phyloP scores from a whole-genome alignment of 106 monocot species.

The Phalaenopsis aphrodite region DNA sequence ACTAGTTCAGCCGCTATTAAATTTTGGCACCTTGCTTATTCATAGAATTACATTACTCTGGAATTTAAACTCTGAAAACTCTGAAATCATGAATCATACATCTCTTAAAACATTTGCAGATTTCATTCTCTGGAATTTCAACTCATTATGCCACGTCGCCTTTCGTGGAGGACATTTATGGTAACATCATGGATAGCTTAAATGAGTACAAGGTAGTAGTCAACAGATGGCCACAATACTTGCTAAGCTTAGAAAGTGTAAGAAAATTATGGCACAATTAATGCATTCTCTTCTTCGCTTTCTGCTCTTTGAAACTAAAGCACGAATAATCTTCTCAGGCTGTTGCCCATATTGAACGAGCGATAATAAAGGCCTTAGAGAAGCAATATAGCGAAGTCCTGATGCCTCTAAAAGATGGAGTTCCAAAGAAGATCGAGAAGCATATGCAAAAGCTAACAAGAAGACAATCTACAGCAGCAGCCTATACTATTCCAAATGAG shows the following conservation, averaged over 20 bases:
- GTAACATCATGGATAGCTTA: constrained; percentile 60
- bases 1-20: no score
- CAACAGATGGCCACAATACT: constrained; percentile 92
- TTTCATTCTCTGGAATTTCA: constrained; percentile 34
- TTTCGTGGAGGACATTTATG: constrained; percentile 85
- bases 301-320: neutral
- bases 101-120: constrained; percentile 22
- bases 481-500: constrained; percentile 62
- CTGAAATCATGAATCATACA: neutral
- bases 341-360: constrained; percentile 67
- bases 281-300: neutral
- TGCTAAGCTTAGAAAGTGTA: constrained; percentile 71
- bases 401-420: constrained; percentile 67
- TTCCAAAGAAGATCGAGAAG: constrained; percentile 84
- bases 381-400: constrained; percentile 73
- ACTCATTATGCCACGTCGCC: constrained; percentile 52
- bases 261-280: constrained; percentile 9
- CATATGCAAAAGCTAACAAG: constrained; percentile 86
- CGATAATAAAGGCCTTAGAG: constrained; percentile 60
- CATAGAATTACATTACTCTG: neutral
- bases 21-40: no score
- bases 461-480: constrained; percentile 33
- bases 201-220: constrained; percentile 71
- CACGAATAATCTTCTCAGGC: constrained; percentile 23
- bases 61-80: neutral